These are phyloP conservation scores for Agastache rugosa DNA, from an alignment of 257 asterid species.

Conservation along the genomic window DNA sequence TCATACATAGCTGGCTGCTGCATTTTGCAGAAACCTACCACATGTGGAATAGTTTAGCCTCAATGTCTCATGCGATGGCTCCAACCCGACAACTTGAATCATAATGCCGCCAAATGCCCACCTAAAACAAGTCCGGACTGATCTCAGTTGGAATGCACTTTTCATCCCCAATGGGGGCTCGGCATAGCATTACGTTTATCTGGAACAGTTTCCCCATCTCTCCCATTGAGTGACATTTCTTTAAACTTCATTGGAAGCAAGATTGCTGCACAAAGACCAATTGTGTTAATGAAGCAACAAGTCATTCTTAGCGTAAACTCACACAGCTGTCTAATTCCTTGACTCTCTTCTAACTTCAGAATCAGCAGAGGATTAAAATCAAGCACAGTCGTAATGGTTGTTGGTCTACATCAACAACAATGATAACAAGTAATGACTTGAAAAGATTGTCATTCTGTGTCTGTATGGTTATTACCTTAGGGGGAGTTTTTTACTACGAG, in stretches of 20 bases:
- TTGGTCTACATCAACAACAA: not conserved
- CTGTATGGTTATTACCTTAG: not conserved
- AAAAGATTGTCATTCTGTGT: not conserved
- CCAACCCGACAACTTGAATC: not conserved
- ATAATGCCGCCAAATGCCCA: not conserved
- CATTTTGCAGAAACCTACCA: conserved; percentile 13
- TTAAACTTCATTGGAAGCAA: not conserved
- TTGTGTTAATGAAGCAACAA: not conserved
- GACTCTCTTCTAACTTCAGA: not conserved
- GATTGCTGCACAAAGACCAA: not conserved
- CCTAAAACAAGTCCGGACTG: not conserved
- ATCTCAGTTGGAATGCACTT: not conserved
- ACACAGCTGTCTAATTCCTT: not conserved
- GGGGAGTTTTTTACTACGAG: too few species aligned
- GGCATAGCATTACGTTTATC: not conserved
- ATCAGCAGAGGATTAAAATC: not conserved
- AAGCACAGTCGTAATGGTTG: not conserved
- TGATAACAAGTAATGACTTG: not conserved
- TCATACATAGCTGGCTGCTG: not conserved
- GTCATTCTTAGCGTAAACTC: not conserved
- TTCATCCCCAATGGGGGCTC: not conserved
- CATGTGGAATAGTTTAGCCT: not conserved
- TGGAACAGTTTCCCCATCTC: not conserved
- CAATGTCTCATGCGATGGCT: not conserved
- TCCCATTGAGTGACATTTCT: not conserved